Evolutionary conservation across 306 rosid genomes (phyloP), one percentile per base, ranked within the genome.

Genomic region (Purshia tridentata): DNA sequence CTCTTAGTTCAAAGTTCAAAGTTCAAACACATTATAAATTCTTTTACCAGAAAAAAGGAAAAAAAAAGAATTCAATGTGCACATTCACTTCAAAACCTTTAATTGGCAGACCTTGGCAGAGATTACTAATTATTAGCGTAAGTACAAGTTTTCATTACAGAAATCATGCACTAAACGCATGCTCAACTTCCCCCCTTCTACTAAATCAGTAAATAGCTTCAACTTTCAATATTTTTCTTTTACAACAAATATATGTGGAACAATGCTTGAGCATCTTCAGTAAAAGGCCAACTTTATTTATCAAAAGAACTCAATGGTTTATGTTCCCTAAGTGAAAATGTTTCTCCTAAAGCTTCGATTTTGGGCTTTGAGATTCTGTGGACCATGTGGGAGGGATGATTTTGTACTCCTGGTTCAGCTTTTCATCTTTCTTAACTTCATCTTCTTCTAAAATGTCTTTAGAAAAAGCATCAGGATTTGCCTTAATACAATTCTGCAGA

Each of bases 401-500:
- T 81, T 83, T 88, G 85, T 85, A 89, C 42, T 88, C 89, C 80
- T 71, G 69, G 20, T 70, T 46, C 58, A 82, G 81, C 71, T 73
- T 84, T 37, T 44, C 72, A 77, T 81, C 86, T 68, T 80, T 73
- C 65, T 79, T 64, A 48, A 75, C 86, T 67, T 73, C 90, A 68
- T 78, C 91, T 73, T 72, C 89, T 0, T 79, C 91, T 56, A 86
- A 75, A 72, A 82, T 18, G 63, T 85, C 90, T 72, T 85, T 81
- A 13, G 97, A 87, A 78, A 93, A 93, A 9, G 94, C 92, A 78
- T 85, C 47, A 47, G 97, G 98, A 76, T 94, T 82, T 72, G 90
- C 90, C 84, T 89, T 94, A 79, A 94, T 91, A 84, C 96, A 94
- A 67, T 83, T 88, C 87, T 94, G 97, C 82, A 94, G 81, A 58